Evolutionary conservation across 371 early-diverging fungal species (phyloP).

Genomic region (Mucor saturninus): DNA sequence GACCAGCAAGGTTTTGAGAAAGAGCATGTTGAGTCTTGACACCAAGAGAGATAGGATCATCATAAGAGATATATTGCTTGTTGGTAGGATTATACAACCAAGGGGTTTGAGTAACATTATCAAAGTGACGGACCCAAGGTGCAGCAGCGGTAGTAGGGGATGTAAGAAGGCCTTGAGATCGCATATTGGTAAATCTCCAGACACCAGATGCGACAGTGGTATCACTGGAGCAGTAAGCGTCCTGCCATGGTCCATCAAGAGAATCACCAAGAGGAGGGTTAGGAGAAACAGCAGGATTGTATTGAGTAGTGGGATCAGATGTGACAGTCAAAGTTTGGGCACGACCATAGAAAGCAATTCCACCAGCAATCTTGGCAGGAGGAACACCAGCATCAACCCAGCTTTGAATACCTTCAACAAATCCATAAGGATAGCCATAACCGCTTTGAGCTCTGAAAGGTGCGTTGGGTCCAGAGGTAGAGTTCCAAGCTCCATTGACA

Average conservation of each 20-base stretch:
- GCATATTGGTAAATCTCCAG: constrained; percentile 71
- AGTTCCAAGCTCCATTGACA: constrained; percentile 67
- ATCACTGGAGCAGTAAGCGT: constrained; percentile 50
- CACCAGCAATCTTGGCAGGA: constrained; percentile 60
- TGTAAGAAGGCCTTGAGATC: constrained; percentile 64
- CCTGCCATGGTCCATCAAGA: constrained; percentile 60
- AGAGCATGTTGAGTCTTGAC: constrained; percentile 60
- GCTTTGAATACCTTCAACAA: constrained; percentile 55
- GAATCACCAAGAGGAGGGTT: constrained; percentile 53
- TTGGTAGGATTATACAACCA: constrained; percentile 67
- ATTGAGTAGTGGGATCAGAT: constrained; percentile 36
- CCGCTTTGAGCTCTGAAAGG: constrained; percentile 62
- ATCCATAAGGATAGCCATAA: constrained; percentile 47
- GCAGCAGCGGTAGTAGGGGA: constrained; percentile 54
- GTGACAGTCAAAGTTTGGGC: constrained; percentile 36
- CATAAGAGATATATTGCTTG: constrained; percentile 67
- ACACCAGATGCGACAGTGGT: constrained; percentile 55
- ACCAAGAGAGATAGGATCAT: constrained; percentile 61
- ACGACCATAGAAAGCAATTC: constrained; percentile 69
- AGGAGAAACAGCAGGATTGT: constrained; percentile 40
- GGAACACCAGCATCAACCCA: constrained; percentile 69
- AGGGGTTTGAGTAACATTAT: constrained; percentile 61
- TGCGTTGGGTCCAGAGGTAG: constrained; percentile 67
- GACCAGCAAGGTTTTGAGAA: constrained; percentile 55
- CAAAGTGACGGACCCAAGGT: constrained; percentile 70